Percentiles rank a stretch among this genome's conserved stretches.
Evolutionary conservation across 306 rosid genomes (phyloP).

Genomic region (Ziziphus jujuba): DNA sequence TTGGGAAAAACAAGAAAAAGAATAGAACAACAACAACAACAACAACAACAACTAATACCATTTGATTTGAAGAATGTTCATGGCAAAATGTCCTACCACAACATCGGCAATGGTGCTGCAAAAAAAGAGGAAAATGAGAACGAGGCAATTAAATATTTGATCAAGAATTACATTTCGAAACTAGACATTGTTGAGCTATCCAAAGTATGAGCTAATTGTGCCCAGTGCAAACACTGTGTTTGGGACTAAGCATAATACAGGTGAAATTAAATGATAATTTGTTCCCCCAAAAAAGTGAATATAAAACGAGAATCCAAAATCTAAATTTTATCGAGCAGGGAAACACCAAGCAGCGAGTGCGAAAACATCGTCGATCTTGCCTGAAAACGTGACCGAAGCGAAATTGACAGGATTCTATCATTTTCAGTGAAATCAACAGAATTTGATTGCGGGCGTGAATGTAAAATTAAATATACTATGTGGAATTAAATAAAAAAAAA

Average conservation of each 20-base stretch:
- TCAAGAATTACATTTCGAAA: slow-evolving; percentile 1
- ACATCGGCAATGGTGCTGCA: slow-evolving; percentile 95
- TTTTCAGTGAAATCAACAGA: background rate
- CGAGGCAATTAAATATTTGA: background rate
- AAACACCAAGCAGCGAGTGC: too few relatives aligned
- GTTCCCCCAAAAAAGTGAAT: too few relatives aligned
- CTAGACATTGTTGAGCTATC: background rate
- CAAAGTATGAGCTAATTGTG: too few relatives aligned
- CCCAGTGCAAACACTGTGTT: too few relatives aligned
- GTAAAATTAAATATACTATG: background rate
- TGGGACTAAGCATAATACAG: too few relatives aligned
- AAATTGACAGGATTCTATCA: background rate
- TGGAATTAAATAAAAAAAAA: too few relatives aligned
- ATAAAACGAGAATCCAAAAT: too few relatives aligned
- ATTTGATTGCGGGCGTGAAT: background rate
- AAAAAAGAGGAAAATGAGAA: slow-evolving; percentile 9
- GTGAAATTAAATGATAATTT: too few relatives aligned
- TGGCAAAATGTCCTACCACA: slow-evolving; percentile 92
- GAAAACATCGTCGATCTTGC: too few relatives aligned
- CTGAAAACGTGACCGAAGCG: too few relatives aligned
- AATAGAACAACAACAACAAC: background rate
- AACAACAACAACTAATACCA: slow-evolving; percentile 34
- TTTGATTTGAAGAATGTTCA: slow-evolving; percentile 87
- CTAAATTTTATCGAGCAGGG: too few relatives aligned
- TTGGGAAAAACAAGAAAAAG: background rate